Conservation (phyloP, 208 protist genomes). For the Naegleria fowleri region DNA sequence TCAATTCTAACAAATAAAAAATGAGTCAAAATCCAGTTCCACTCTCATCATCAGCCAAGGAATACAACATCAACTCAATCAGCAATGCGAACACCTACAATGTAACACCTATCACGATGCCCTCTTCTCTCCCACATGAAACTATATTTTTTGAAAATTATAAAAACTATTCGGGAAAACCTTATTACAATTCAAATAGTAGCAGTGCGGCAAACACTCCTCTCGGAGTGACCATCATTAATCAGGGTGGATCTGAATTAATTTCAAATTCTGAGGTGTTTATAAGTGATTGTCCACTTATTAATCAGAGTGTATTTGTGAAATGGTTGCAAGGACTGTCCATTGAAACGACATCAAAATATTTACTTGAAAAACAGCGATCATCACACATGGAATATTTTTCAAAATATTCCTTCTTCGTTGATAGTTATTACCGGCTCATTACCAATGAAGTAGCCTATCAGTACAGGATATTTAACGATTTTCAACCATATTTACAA, state of each 20-base stretch:
- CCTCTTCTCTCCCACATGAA: too few relatives aligned
- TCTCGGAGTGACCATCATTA: too few relatives aligned
- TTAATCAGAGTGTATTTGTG: neutral
- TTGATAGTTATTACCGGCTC: neutral
- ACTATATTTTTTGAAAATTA: too few relatives aligned
- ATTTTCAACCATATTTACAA: neutral
- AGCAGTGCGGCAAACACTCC: too few relatives aligned
- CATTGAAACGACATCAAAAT: slow-evolving; percentile 9
- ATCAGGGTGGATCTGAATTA: neutral
- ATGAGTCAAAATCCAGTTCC: too few relatives aligned
- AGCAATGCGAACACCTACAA: too few relatives aligned
- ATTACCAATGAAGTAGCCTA: neutral
- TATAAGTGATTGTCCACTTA: neutral
- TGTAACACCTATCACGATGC: too few relatives aligned
- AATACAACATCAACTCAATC: too few relatives aligned
- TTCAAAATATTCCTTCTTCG: neutral
- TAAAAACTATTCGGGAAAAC: too few relatives aligned
- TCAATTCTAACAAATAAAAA: too few relatives aligned
- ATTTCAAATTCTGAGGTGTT: neutral
- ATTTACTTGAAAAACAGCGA: neutral
- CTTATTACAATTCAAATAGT: too few relatives aligned
- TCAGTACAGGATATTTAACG: slow-evolving; percentile 23
- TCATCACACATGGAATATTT: neutral
- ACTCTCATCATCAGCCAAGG: too few relatives aligned
- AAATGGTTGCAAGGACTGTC: neutral